Evolutionary conservation across 148 eudicot species (phyloP), one percentile per base, ranked within the genome.

Genomic region (Rhododendron mucronatum): DNA sequence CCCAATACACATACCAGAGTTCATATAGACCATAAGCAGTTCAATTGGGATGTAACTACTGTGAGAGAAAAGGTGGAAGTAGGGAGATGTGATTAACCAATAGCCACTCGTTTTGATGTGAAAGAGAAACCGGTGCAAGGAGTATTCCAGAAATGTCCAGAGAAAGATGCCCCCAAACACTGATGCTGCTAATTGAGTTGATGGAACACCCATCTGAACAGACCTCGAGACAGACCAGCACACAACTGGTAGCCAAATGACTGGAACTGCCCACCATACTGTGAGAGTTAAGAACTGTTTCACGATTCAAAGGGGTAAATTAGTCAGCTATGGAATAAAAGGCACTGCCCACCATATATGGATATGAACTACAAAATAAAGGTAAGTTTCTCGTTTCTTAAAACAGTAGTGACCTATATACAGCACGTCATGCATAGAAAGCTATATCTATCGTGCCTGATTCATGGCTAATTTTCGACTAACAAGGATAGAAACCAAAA

Each of bases 221-320:
- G 96, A 93, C 81, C 55, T 87, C 39, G 87, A 90, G 86, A 91
- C 81, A 87, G 77, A 91, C 87, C 90, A 96, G 89, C 91, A 87
- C 67, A 91, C 95, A 87, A 95, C 98, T 82, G 98, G 98, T 76
- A 96, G 90, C 98, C 98, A 96, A 35, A 96, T 86, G 63, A 90
- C 45, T 41, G 98, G 98, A 86, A 96, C 91, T 75, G 89, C 94
- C 93, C 94, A 96, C 98, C 98, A 96, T 53, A 86, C 92, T 21
- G 91, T 96, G 85, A 81, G 92, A 47, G 98, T 96, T 39, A 94
- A 81, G 82, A 90, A 93, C 98, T 96, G 95, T 82, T 84, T 71
- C 85, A 88, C 4, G n/a, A 10, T 18, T 21, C 78, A 57, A 57
- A 12, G 13, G 55, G 30, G 14, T 81, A 65, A 81, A 53, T 48